Base-by-base conservation (phyloP, 1,284 basidiomycete genomes). In the Marasmius fiardii region DNA sequence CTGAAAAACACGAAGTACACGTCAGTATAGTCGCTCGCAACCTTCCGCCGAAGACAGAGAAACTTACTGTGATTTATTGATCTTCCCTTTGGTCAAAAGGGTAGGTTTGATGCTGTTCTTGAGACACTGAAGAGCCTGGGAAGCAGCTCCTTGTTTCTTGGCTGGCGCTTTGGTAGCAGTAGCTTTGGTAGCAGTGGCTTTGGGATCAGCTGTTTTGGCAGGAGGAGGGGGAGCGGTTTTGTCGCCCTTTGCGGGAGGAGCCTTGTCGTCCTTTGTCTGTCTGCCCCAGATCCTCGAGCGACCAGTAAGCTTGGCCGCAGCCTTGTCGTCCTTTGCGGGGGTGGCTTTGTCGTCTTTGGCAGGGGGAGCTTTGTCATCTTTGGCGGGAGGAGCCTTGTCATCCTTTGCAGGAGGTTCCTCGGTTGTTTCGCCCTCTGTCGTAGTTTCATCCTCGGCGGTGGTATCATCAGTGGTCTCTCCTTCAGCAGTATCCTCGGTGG, bases 91-190 rank as follows among this genome's bases (percentile, higher is more conserved):
- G 6, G 31, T 31, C 10, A 49, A 26, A 7, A 12, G 47, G 16
- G 23, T 18, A 8, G 47, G 47, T 26, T 49, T 49, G 16, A 49
- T 20, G 47, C 47, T 49, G 26, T 49, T 49, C 47, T 49, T 49
- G 6, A 49, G 31, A 26, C 47, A 49, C 14, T 26, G 28, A 26
- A 49, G 28, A 10, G 11, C 47, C 24, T 16, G 11, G 24, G 47
- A 26, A 4, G 11, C 47, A 14, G 23, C n/a, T 49, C 18, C 24
- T 33, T 28, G 47, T 28, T 49, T 31, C 31, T 45, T 23, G 26
- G n/a, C 28, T 49, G 47, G 10, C 20, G 18, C 51, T 20, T 26
- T 37, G 18, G 24, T 6, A 18, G 52, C 16, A 44, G 26, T 14
- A n/a, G 28, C 45, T 4, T 28, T 21, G 23, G 34, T 35, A 20